phyloP scores from a whole-genome alignment of 2,329 filamentous ascomycete genomes.

The Fusarium bulbicola region DNA sequence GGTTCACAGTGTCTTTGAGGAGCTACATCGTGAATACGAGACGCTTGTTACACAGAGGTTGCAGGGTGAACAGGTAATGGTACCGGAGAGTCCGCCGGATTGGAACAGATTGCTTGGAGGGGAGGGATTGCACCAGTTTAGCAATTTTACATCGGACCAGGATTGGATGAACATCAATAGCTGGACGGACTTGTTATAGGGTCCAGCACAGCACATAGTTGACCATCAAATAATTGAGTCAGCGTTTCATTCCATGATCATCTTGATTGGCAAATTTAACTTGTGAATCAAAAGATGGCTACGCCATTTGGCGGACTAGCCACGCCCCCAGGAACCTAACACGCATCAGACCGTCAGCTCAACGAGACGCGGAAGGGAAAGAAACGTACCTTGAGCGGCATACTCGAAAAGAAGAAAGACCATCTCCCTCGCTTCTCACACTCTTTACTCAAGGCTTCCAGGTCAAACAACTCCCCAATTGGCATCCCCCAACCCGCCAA shows the following conservation, averaged over 20 bases:
- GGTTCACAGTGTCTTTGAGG: conserved; percentile 41
- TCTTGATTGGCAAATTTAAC: fast-evolving
- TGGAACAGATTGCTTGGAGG: conserved; percentile 39
- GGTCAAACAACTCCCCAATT: conserved; percentile 59
- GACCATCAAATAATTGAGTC: background rate
- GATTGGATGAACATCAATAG: conserved; percentile 41
- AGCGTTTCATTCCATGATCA: background rate
- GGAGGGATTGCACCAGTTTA: conserved; percentile 27
- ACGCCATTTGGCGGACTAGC: conserved; percentile 25
- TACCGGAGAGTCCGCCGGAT: conserved; percentile 37
- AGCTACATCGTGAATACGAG: conserved; percentile 38
- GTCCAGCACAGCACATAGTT: fast-evolving
- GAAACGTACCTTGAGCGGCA: conserved; percentile 22
- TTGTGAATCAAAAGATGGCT: background rate
- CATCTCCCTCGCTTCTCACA: conserved; percentile 47
- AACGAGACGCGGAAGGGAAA: fast-evolving
- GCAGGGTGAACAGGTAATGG: conserved; percentile 37
- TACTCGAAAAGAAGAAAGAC: conserved; percentile 51
- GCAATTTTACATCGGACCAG: conserved; percentile 31
- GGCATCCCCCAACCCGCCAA: conserved; percentile 62
- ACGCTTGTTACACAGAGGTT: conserved; percentile 36
- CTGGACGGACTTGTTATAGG: conserved; percentile 34
- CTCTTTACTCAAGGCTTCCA: conserved; percentile 50
- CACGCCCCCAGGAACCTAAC: conserved; percentile 19
- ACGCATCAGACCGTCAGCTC: background rate